Evolutionary conservation across 345 rosid genomes (phyloP), one percentile per base, ranked within the genome.

Genomic region (Sonneratia caseolaris): DNA sequence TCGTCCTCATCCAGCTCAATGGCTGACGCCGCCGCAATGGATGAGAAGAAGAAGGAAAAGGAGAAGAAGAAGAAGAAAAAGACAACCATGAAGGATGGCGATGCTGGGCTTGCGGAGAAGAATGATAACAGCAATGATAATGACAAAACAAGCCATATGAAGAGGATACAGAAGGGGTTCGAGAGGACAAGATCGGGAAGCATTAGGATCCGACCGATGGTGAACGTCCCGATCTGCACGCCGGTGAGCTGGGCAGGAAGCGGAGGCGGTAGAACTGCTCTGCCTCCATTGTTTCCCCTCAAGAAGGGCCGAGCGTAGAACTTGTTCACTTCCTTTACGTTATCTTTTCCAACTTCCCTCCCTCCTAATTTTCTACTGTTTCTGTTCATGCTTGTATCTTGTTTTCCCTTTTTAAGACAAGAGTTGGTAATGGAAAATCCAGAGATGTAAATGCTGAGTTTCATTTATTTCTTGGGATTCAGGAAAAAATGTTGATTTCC

Each of bases 181-280:
- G 78, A 76, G 74, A 76, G 74, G 74, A 76, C 78, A 27, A 76
- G 74, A 47, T 55, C 74, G 18, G 66, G 37, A 32, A 71, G 68
- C 57, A 76, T 76, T 32, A 76, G 78, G 68, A 76, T 76, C 69
- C 68, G 78, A 59, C 78, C 78, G 2, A 66, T 76, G 56, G 70
- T 71, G 48, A 76, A 71, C 55, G 74, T 76, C 35, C 74, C 78
- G 37, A 68, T 71, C 21, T 76, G 78, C 71, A 71, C 59, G 16
- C 74, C 72, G 32, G 59, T 27, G 14, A 71, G 67, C 72, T 0
- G 70, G 22, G 0, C 51, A 8, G 15, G 51, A 9, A 13, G 51
- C 51, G 51, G 51, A 9, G 69, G 59, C 24, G 42, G 62, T 40
- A 67, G 49, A 27, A 43, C 57, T 37, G 71, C 70, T 14, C 66